Evolutionary conservation across 108 stramenopile species (phyloP).

Genomic region (Cylindrotheca closterium): DNA sequence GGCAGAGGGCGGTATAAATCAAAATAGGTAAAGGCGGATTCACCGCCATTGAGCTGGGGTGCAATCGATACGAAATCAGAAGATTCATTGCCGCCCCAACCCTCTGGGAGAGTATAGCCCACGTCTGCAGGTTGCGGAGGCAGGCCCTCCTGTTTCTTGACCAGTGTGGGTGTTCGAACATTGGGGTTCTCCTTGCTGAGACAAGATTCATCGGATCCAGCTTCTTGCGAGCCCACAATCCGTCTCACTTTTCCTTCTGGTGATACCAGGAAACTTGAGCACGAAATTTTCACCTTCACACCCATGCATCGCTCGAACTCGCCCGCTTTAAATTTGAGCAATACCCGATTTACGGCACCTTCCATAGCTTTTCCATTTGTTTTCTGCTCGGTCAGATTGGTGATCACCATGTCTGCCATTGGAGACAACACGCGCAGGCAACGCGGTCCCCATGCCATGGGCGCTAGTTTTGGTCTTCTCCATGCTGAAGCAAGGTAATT

Average conservation of each 20-base stretch:
- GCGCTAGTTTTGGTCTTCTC: constrained; percentile 58
- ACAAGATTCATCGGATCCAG: constrained; percentile 2
- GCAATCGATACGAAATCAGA: constrained; percentile 12
- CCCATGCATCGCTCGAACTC: constrained; percentile 50
- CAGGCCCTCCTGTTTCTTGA: constrained; percentile 10
- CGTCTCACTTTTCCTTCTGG: constrained; percentile 25
- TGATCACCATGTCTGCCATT: constrained; percentile 57
- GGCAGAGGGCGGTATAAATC: constrained; percentile 67
- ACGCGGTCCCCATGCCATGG: constrained; percentile 63
- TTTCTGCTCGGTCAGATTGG: constrained; percentile 55
- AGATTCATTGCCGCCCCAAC: constrained; percentile 37
- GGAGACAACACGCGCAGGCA: constrained; percentile 72
- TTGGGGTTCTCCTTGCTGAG: constrained; percentile 17
- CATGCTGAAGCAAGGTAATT: constrained; percentile 76
- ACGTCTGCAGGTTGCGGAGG: constrained; percentile 11
- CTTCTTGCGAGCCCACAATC: constrained; percentile 6
- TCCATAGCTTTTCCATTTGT: constrained; percentile 63
- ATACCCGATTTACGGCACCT: constrained; percentile 84
- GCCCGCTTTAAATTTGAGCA: constrained; percentile 60
- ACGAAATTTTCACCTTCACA: constrained; percentile 43
- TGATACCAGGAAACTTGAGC: constrained; percentile 40
- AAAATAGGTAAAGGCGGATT: constrained; percentile 44
- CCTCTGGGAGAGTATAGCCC: constrained; percentile 55
- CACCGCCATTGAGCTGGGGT: constrained; percentile 41
- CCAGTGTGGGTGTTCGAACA: constrained; percentile 40